Conservation (phyloP, 2,329 filamentous ascomycete genomes). For the Pezicula neosporulosa region DNA sequence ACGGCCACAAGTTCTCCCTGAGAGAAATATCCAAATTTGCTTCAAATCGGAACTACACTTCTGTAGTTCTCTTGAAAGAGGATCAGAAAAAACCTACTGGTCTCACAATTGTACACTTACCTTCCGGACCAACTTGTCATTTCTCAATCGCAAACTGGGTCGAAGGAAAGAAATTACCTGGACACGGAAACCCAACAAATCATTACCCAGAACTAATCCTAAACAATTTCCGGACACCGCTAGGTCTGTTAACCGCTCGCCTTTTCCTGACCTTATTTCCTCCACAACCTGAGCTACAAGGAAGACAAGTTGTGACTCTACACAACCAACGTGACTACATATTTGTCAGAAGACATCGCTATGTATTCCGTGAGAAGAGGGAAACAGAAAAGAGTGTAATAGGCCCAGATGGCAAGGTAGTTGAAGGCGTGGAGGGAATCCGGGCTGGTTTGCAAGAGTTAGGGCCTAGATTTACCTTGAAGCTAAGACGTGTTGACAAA, state of each 20-base stretch:
- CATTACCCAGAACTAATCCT: slow-evolving; percentile 88
- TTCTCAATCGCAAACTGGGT: slow-evolving; percentile 90
- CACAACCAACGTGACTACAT: slow-evolving; percentile 97
- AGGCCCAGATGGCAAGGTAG: slow-evolving; percentile 74
- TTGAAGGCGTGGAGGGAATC: slow-evolving; percentile 83
- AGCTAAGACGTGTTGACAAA: slow-evolving; percentile 86
- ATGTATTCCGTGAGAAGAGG: slow-evolving; percentile 87
- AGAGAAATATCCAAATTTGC: slow-evolving; percentile 88
- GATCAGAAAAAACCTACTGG: slow-evolving; percentile 83
- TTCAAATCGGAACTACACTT: slow-evolving; percentile 75
- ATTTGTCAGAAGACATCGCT: slow-evolving; percentile 85
- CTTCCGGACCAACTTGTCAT: slow-evolving; percentile 85
- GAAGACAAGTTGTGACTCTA: slow-evolving; percentile 84
- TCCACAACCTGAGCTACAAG: slow-evolving; percentile 75
- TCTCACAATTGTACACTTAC: slow-evolving; percentile 80
- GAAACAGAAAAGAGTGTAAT: slow-evolving; percentile 83
- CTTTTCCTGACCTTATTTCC: slow-evolving; percentile 81
- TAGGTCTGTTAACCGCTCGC: slow-evolving; percentile 83
- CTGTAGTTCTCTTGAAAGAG: slow-evolving; percentile 82
- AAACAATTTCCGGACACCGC: slow-evolving; percentile 91
- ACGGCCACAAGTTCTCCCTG: slow-evolving; percentile 87
- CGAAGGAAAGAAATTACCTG: slow-evolving; percentile 80
- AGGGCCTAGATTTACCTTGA: slow-evolving; percentile 79
- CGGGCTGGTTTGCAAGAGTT: slow-evolving; percentile 87
- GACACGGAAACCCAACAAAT: slow-evolving; percentile 83